Conservation (phyloP, 2,329 filamentous ascomycete species). For the Exophiala sp. region DNA sequence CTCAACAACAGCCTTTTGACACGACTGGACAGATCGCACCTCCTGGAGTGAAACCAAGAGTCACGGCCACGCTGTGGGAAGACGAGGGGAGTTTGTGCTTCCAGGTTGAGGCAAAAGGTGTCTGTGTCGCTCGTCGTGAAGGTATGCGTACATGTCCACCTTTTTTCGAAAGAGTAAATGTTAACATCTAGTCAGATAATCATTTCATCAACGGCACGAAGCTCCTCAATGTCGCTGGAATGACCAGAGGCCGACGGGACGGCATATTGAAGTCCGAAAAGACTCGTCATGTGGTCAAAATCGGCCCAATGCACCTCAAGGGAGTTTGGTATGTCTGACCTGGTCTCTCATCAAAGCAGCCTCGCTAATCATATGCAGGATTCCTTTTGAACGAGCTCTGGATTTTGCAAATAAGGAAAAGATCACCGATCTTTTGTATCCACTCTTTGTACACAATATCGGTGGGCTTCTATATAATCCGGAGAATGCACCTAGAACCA, state of each 20-base stretch:
- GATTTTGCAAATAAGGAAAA: slow-evolving; percentile 99
- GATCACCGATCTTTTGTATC: slow-evolving; percentile 92
- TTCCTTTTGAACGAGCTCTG: slow-evolving; percentile 93
- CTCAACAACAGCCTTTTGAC: slow-evolving; percentile 63
- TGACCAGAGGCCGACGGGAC: slow-evolving; percentile 92
- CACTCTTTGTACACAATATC: slow-evolving; percentile 96
- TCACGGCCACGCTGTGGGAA: slow-evolving; percentile 96
- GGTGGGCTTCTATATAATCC: slow-evolving; percentile 90
- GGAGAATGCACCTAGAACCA: slow-evolving; percentile 76
- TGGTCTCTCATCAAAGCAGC: neutral
- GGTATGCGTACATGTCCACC: slow-evolving; percentile 51
- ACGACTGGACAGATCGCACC: slow-evolving; percentile 90
- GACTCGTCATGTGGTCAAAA: slow-evolving; percentile 93
- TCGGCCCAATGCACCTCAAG: slow-evolving; percentile 98
- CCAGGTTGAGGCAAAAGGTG: slow-evolving; percentile 92
- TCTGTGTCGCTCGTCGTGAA: slow-evolving; percentile 91
- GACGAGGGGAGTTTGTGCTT: slow-evolving; percentile 97
- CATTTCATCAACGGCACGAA: slow-evolving; percentile 99
- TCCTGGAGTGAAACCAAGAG: slow-evolving; percentile 90
- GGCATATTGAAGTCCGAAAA: slow-evolving; percentile 98
- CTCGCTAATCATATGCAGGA: slow-evolving; percentile 56
- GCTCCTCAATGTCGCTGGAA: slow-evolving; percentile 91
- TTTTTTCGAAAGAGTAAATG: neutral
- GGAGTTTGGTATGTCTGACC: slow-evolving; percentile 77
- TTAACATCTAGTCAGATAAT: slow-evolving; percentile 63